Evolutionary conservation across 2,329 filamentous ascomycete genomes (phyloP), one percentile per base, ranked within the genome.

Genomic region (Aspergillus calidoustus): DNA sequence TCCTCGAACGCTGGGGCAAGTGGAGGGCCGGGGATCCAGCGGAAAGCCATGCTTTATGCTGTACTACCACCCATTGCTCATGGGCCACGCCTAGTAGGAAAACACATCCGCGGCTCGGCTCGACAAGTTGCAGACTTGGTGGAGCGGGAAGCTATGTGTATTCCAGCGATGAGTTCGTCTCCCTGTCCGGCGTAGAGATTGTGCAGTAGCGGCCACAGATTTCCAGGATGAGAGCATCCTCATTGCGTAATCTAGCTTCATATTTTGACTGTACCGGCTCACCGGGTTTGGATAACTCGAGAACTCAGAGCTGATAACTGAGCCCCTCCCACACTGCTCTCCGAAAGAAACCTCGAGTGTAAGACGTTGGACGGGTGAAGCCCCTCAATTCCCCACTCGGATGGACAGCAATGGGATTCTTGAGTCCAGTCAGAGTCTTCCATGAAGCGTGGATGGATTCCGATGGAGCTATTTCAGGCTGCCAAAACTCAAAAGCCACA

Each of bases 321-420:
- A 9, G 46, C 46, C 46, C 34, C 34, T n/a, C 49, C 34, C 34
- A 41, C 34, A 41, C 34, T 41, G 34, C 15, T 13, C 11, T 17
- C 15, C 11, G 11, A 5, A 11, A 13, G 34, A 41, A 41, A 41
- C 34, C 15, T 41, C 31, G 31, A 38, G 31, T 38, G 31, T 38
- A 38, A 15, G 34, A 41, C 15, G 34, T 13, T 47, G n/a, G n/a
- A 47, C 8, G 19, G 46, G 23, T 23, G 34, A 41, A 25, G 15
- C 50, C 50, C 50, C 50, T 53, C 31, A 41, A 25, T 43, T 38
- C 50, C 41, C 50, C 50, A 53, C 50, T 25, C 17, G 17, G 50
- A 53, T 23, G 22, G 19, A 41, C 15, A 41, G 34, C 34, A 41
- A 41, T 53, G 19, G 8, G 30, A 53, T 9, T 53, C 13, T 22